A percentile compares a stretch with the other conserved stretches of the same genome.
phyloP scores from a whole-genome alignment of 192 early-diverging fungal species.

The Coemansia guatemalensis region DNA sequence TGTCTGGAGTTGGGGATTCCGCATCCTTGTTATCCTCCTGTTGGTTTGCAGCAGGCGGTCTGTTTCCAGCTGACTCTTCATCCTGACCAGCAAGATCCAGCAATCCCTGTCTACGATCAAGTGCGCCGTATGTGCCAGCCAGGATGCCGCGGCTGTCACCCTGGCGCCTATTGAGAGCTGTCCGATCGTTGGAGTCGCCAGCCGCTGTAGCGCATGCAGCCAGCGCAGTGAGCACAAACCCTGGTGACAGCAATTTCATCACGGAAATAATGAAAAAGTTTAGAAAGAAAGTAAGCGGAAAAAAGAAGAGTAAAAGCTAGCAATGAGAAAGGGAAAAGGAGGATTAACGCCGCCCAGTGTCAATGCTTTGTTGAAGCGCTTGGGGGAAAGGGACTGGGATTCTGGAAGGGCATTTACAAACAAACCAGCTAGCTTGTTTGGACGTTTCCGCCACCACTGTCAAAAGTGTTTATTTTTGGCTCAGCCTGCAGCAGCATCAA shows the following conservation, averaged over 20 bases:
- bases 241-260: constrained; percentile 7
- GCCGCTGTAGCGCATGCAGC: constrained; percentile 5
- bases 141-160: neutral
- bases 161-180: constrained; percentile 8
- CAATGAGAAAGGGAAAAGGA: neutral
- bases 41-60: neutral
- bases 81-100: neutral
- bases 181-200: neutral
- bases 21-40: constrained; percentile 5
- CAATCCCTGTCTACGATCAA: neutral
- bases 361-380: neutral
- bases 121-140: neutral
- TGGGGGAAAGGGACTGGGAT: constrained; percentile 2
- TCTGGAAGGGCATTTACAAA: neutral
- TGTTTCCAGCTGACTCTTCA: neutral
- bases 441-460: too few relatives aligned
- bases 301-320: constrained; percentile 2
- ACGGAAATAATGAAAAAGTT: constrained; percentile 1
- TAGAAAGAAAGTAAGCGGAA: constrained; percentile 11
- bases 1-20: neutral
- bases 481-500: too few relatives aligned
- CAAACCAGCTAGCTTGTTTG: too few relatives aligned
- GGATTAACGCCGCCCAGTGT: neutral
- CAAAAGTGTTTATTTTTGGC: too few relatives aligned
- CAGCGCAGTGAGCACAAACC: constrained; percentile 17